A percentile compares a stretch with the other conserved stretches of the same genome.
Evolutionary conservation across 805 yeast species (phyloP).

Genomic region (Brettanomyces anomalus): DNA sequence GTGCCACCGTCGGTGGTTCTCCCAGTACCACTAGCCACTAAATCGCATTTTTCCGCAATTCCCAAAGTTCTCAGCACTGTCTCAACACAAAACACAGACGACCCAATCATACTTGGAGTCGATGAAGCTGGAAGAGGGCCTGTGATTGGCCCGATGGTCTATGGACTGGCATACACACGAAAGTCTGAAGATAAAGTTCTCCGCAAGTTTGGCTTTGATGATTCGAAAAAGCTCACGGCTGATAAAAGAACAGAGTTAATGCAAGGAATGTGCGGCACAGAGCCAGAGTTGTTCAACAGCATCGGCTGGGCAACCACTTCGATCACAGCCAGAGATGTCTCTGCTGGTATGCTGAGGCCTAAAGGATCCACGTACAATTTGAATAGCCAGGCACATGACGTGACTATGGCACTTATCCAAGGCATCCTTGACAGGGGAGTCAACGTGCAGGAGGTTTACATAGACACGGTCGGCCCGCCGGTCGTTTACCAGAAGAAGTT

Average conservation of each 20-base stretch:
- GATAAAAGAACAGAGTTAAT: conserved; percentile 56
- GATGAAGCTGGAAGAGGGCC: conserved; percentile 99
- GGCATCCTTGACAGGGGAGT: conserved; percentile 55
- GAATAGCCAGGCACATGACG: conserved; percentile 94
- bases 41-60: conserved; percentile 41
- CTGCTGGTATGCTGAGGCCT: conserved; percentile 77
- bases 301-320: conserved; percentile 86
- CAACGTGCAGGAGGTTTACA: conserved; percentile 61
- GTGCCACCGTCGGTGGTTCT: conserved; percentile 28
- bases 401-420: conserved; percentile 73
- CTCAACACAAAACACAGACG: background rate
- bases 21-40: conserved; percentile 29
- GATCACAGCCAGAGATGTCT: conserved; percentile 80
- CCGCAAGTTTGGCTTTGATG: conserved; percentile 75
- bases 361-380: conserved; percentile 48
- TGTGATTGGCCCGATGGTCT: conserved; percentile 96
- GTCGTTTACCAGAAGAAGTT: conserved; percentile 70
- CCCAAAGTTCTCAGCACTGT: conserved; percentile 29
- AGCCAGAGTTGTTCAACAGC: conserved; percentile 41
- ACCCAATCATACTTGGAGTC: conserved; percentile 67
- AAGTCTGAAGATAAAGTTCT: conserved; percentile 40
- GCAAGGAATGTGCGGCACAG: conserved; percentile 34
- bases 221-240: conserved; percentile 81
- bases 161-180: conserved; percentile 76
- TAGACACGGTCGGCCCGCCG: conserved; percentile 98